Evolutionary conservation across 371 early-diverging fungal genomes (phyloP).

Genomic region (Basidiobolus meristosporus): DNA sequence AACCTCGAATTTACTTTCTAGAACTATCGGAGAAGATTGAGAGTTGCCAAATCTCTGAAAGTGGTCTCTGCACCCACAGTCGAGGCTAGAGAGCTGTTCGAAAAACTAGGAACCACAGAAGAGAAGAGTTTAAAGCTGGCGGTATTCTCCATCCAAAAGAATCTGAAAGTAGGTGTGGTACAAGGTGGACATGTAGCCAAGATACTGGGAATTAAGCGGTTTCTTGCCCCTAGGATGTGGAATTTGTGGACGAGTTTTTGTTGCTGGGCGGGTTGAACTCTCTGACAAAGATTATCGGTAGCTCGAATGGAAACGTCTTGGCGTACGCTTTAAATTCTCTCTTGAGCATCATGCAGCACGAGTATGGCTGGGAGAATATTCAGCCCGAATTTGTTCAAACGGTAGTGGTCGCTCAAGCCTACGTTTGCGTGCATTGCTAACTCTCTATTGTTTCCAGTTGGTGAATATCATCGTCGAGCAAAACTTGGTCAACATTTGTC

Average conservation of each 20-base stretch:
- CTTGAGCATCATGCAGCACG: slow-evolving; percentile 42
- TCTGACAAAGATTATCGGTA: slow-evolving; percentile 33
- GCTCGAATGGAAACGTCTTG: slow-evolving; percentile 36
- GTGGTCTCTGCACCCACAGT: slow-evolving; percentile 15
- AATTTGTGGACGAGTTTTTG: slow-evolving; percentile 52
- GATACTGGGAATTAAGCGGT: slow-evolving; percentile 2
- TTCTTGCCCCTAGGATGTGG: slow-evolving; percentile 23
- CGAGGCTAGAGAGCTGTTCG: slow-evolving; percentile 12
- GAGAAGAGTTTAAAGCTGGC: slow-evolving; percentile 34
- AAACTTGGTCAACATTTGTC: slow-evolving; percentile 44
- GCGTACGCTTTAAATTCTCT: slow-evolving; percentile 53
- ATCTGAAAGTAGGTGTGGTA: background rate
- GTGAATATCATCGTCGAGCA: slow-evolving; percentile 36
- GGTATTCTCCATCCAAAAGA: slow-evolving; percentile 37
- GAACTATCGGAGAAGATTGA: slow-evolving; percentile 11
- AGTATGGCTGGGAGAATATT: slow-evolving; percentile 35
- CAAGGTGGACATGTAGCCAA: background rate
- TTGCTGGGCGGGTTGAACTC: slow-evolving; percentile 33
- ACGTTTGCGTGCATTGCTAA: background rate
- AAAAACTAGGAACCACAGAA: slow-evolving; percentile 19
- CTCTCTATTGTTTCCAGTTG: slow-evolving; percentile 8
- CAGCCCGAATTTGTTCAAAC: slow-evolving; percentile 24
- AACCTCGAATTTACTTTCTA: slow-evolving; percentile 4
- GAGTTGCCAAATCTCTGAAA: slow-evolving; percentile 12
- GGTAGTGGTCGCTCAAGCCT: slow-evolving; percentile 5